Evolutionary conservation across 805 yeast genomes (phyloP), one percentile per base, ranked within the genome.

Genomic region (Saturnispora quitensis): DNA sequence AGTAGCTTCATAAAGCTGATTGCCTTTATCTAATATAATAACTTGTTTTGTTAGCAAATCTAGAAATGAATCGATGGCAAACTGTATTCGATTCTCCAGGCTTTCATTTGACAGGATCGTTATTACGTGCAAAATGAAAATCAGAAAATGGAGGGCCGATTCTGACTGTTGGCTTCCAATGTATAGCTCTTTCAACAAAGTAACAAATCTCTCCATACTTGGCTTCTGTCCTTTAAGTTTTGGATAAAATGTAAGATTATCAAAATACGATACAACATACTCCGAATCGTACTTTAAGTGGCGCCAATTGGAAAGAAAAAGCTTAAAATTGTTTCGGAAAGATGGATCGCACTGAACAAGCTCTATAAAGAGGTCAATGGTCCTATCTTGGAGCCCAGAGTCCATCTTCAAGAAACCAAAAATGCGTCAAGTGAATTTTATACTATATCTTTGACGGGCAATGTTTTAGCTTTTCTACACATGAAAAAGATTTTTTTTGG

Each of bases 251-350:
- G 52, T 52, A 15, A 45, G 43, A 36, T 38, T 52, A 13, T 54
- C 57, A 9, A 61, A 43, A 43, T 55, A 61, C 2, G 43, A 53
- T 3, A 49, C 33, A 24, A 59, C 47, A 17, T 48, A 40, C 9
- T 45, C 48, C 8, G 35, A 25, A 45, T 56, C 55, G 10, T 45
- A 15, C 6, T 52, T 53, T 18, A 45, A 18, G 1, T 50, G 53
- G 17, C 44, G 43, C 62, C 62, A 58, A 28, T 51, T 55, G 38
- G 42, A 33, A 27, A 58, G n/a, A 20, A 58, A 58, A 9, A 22
- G 6, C 13, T 27, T 10, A 4, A 56, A 20, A 12, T 49, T 52
- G 9, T 45, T 22, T n/a, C 31, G 31, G 18, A 17, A 31, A 33
- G 15, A 20, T 12, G 8, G 34, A 13, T 42, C 45, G n/a, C 25